A percentile compares a stretch with the other conserved stretches of the same genome.
Evolutionary conservation across 371 early-diverging fungal genomes (phyloP).

Genomic region (Haplosporangium sp.): DNA sequence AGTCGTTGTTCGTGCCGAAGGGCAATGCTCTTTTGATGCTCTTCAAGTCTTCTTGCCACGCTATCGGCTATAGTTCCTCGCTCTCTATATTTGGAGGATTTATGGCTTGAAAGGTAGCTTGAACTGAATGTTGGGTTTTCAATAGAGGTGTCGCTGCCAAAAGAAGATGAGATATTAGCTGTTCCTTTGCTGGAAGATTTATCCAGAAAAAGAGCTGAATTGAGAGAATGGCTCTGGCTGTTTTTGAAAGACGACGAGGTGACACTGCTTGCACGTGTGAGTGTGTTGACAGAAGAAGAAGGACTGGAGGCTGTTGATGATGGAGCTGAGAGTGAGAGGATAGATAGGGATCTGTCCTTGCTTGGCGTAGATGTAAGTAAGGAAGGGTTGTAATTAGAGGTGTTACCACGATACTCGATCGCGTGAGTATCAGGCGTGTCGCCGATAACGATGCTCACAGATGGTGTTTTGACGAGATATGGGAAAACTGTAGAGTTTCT

Average conservation of each 20-base stretch:
- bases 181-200: slow-evolving; percentile 59
- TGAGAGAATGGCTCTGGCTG: slow-evolving; percentile 20
- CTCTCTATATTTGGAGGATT: slow-evolving; percentile 61
- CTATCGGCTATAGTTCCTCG: slow-evolving; percentile 58
- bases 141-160: slow-evolving; percentile 65
- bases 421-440: slow-evolving; percentile 8
- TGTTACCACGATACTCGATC: background rate
- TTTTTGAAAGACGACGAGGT: slow-evolving; percentile 26
- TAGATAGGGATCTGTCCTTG: slow-evolving; percentile 29
- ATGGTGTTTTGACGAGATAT: background rate
- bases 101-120: slow-evolving; percentile 63
- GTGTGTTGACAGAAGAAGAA: slow-evolving; percentile 43
- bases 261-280: slow-evolving; percentile 44
- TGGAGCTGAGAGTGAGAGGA: slow-evolving; percentile 38
- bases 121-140: slow-evolving; percentile 64
- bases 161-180: slow-evolving; percentile 61
- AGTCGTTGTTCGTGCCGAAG: slow-evolving; percentile 56
- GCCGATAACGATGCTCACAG: slow-evolving; percentile 40
- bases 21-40: slow-evolving; percentile 57
- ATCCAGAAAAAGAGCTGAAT: slow-evolving; percentile 21
- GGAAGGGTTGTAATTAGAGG: slow-evolving; percentile 19
- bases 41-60: slow-evolving; percentile 42
- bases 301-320: slow-evolving; percentile 40
- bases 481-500: slow-evolving; percentile 21
- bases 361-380: slow-evolving; percentile 15